phyloP scores from a whole-genome alignment of 2,329 filamentous ascomycete genomes.

The Leptoxyphium fumago region DNA sequence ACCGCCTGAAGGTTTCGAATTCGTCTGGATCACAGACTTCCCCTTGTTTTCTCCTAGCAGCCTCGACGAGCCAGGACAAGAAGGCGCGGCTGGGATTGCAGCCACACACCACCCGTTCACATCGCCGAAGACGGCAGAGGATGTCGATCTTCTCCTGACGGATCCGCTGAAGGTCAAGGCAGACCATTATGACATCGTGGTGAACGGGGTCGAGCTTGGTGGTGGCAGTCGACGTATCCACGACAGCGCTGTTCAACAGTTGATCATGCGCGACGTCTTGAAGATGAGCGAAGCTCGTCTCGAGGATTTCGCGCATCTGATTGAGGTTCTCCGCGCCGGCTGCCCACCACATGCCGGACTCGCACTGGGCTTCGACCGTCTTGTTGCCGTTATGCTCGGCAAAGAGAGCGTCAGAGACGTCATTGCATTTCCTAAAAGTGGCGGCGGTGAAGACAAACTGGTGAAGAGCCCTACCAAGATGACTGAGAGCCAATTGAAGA shows the following conservation, averaged over 20 bases:
- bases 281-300: constrained; percentile 59
- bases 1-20: constrained; percentile 41
- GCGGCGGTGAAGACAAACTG: constrained; percentile 73
- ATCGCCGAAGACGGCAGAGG: constrained; percentile 55
- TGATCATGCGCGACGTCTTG: constrained; percentile 69
- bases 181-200: constrained; percentile 89
- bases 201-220: constrained; percentile 89
- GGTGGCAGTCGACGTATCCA: constrained; percentile 91
- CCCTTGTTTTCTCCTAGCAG: constrained; percentile 72
- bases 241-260: constrained; percentile 65
- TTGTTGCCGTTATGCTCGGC: constrained; percentile 66
- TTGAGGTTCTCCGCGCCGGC: constrained; percentile 67
- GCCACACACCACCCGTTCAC: constrained; percentile 96
- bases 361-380: constrained; percentile 78
- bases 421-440: constrained; percentile 92
- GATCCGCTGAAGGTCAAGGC: constrained; percentile 60
- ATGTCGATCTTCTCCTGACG: constrained; percentile 59
- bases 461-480: constrained; percentile 63
- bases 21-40: constrained; percentile 80
- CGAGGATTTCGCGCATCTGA: constrained; percentile 69
- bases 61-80: constrained; percentile 59
- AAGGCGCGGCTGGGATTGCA: constrained; percentile 62
- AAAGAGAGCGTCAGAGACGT: constrained; percentile 74
- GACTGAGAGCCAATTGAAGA: constrained; percentile 43
- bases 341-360: constrained; percentile 93